Evolutionary conservation across 805 yeast species (phyloP).

Genomic region (Tetrapisispora namnaoensis): DNA sequence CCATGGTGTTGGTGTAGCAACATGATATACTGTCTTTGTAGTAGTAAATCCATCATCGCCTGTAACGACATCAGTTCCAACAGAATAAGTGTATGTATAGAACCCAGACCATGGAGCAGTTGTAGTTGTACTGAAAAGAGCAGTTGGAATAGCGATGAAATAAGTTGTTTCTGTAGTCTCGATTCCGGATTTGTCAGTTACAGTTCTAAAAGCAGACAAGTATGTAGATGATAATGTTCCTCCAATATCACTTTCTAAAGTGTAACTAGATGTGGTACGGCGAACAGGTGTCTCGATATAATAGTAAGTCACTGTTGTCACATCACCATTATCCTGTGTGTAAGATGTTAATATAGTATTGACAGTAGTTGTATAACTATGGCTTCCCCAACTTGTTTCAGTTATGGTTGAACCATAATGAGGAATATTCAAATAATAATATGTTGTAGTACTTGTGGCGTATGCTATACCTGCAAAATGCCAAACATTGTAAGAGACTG

Average conservation of each 20-base stretch:
- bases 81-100: slow-evolving; percentile 1
- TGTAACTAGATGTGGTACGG: neutral
- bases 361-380: slow-evolving; percentile 2
- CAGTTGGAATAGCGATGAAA: neutral
- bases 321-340: slow-evolving; percentile 6
- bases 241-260: neutral
- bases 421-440: neutral
- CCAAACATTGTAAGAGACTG: too few species aligned
- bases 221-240: neutral
- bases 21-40: slow-evolving; percentile 4
- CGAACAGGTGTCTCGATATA: slow-evolving; percentile 6
- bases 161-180: neutral
- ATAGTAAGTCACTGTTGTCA: slow-evolving; percentile 7
- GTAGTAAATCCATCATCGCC: slow-evolving; percentile 1
- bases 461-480: too few species aligned
- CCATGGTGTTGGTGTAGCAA: slow-evolving; percentile 4
- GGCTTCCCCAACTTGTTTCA: neutral
- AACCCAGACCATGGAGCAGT: neutral
- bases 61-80: neutral
- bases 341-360: slow-evolving; percentile 3
- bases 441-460: neutral
- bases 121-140: neutral
- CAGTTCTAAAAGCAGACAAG: neutral
- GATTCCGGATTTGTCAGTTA: neutral
- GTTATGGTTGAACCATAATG: neutral